Evolutionary conservation across 257 asterid species (phyloP).

Genomic region (Jasminum sambac): DNA sequence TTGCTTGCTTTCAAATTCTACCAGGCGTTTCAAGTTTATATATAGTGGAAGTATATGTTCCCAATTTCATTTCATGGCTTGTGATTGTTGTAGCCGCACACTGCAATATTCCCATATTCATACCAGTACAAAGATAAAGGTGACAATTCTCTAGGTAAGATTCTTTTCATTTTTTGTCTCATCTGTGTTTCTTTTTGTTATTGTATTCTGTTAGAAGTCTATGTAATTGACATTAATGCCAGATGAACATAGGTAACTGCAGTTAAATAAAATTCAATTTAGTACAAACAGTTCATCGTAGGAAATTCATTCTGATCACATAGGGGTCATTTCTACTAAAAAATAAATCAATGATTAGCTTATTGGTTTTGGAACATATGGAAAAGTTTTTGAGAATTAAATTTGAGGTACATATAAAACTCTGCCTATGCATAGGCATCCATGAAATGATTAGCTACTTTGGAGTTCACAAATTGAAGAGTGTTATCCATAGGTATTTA

Average conservation of each 20-base stretch:
- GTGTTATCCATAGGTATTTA: no score
- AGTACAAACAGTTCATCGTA: not conserved
- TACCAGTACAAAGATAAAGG: constrained; percentile 39
- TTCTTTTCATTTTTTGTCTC: constrained; percentile 11
- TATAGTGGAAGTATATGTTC: constrained; percentile 12
- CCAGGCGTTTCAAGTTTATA: not conserved
- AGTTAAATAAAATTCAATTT: not conserved
- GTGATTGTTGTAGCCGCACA: constrained; percentile 50
- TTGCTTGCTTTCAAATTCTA: not conserved
- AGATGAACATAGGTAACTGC: not conserved
- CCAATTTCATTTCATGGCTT: constrained; percentile 22
- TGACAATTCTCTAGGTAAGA: constrained; percentile 73
- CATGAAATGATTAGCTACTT: no score
- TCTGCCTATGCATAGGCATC: not conserved
- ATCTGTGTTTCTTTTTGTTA: not conserved
- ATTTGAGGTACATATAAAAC: not conserved
- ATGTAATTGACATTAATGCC: not conserved
- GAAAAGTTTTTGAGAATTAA: not conserved
- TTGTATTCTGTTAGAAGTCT: not conserved
- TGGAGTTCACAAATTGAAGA: no score
- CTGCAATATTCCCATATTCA: constrained; percentile 74
- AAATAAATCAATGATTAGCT: not conserved
- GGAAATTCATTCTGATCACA: not conserved
- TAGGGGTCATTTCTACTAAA: not conserved
- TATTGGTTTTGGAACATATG: not conserved